Evolutionary conservation across 345 rosid species (phyloP), one percentile per base, ranked within the genome.

Genomic region (Gossypium stocksii): DNA sequence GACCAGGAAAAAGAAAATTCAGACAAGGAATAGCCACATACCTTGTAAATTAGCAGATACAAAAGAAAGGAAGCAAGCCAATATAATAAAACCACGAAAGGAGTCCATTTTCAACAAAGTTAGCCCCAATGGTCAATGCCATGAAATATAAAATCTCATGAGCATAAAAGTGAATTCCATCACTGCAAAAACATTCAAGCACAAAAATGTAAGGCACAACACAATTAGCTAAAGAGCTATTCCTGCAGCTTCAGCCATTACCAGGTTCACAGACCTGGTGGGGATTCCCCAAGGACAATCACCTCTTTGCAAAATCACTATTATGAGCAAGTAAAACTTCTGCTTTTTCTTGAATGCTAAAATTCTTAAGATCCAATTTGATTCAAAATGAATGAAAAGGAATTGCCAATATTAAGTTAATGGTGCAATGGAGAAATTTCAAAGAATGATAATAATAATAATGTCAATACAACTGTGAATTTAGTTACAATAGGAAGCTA

Each of bases 1-100:
- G 29, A 71, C 38, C 41, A 34, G 7, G 48, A 81, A 25, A 22
- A n/a, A 53, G 56, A 17, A 13, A 20, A 17, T 14, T 19, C 23
- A 63, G 23, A 52, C 17, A 59, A 62, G 25, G n/a, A 57, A 71
- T 58, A 72, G 27, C 48, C 29, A 20, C 6, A 7, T 86, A 94
- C 98, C 98, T 94, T 94, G 98, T 22, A 45, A 78, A 84, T 94
- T 91, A 53, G 94, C 87, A 19, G 76, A 73, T 22, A 78, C 95
- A 73, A 78, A 76, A 27, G 93, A 77, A 70, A 73, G 82, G 77
- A 89, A 87, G 76, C 80, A 83, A 70, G 85, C 74, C 77, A 92
- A 79, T 23, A 85, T 23, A 74, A 89, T 63, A 34, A 82, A 76
- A 69, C 78, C 70, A 12, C 86, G 51, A 80, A 85, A 27, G 73